These are phyloP conservation scores for Pleurotus platypus DNA, from an alignment of 768 basidiomycete species.

Conservation along the genomic window DNA sequence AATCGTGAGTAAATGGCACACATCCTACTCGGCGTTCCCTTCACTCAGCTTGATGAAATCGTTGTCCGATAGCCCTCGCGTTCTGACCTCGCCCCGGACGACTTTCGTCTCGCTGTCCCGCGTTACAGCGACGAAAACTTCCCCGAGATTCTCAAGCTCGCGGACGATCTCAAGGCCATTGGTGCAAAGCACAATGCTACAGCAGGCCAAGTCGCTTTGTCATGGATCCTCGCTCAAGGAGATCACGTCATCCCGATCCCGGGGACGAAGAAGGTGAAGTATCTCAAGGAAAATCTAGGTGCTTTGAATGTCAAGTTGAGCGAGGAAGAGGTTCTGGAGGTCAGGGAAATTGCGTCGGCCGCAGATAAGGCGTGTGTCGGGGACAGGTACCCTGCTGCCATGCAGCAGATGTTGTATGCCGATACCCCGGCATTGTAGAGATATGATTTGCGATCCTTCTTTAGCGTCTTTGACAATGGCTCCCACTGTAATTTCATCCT, in stretches of 20 bases:
- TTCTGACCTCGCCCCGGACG: neutral
- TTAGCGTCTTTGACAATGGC: too few relatives aligned
- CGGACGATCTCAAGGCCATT: neutral
- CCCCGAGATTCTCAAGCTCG: neutral
- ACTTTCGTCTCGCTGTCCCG: neutral
- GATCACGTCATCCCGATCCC: neutral
- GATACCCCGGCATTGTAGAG: constrained; percentile 8
- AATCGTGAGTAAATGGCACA: neutral
- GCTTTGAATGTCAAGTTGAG: neutral
- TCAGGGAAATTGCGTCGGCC: constrained; percentile 16
- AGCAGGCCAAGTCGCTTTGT: neutral
- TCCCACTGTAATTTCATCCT: too few relatives aligned
- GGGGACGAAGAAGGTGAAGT: neutral
- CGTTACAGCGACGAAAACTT: neutral
- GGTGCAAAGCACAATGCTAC: neutral
- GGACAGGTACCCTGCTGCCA: constrained; percentile 13
- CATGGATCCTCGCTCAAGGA: neutral
- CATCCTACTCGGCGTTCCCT: neutral
- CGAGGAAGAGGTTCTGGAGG: neutral
- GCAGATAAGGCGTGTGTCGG: constrained; percentile 18
- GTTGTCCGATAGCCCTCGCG: neutral
- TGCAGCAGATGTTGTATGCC: constrained; percentile 7
- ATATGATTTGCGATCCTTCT: too few relatives aligned
- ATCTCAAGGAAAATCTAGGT: neutral
- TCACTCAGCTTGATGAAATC: neutral